A percentile compares a stretch with the other conserved stretches of the same genome.
Conservation (phyloP, 2,329 filamentous ascomycete genomes). For the Fusarium solani-melongenae region DNA sequence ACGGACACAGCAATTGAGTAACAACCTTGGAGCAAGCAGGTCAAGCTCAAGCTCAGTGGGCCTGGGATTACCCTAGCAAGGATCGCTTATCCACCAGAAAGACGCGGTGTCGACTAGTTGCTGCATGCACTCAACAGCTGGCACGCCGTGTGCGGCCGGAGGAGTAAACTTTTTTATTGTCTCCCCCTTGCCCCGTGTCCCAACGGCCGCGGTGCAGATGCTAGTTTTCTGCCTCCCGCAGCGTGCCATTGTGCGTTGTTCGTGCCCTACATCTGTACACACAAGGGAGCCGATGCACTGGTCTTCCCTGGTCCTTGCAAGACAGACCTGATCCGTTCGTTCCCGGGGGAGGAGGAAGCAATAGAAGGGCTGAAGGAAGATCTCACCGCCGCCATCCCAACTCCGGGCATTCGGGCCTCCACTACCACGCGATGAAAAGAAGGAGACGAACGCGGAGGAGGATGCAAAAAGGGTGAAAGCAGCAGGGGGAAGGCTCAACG, state of each 20-base stretch:
- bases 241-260: slow-evolving; percentile 23
- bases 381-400: slow-evolving; percentile 21
- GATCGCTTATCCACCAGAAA: slow-evolving; percentile 14
- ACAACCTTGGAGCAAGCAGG: not conserved
- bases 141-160: slow-evolving; percentile 22
- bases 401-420: not conserved
- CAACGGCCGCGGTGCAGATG: not conserved
- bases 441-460: slow-evolving; percentile 22
- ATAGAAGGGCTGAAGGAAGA: slow-evolving; percentile 8
- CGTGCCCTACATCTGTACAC: slow-evolving; percentile 16
- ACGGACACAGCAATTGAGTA: not conserved
- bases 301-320: not conserved
- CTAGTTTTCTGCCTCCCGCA: not conserved
- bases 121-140: slow-evolving; percentile 46
- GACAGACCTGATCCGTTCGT: slow-evolving; percentile 2
- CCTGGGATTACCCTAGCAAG: slow-evolving; percentile 25
- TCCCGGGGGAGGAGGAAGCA: not conserved
- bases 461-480: slow-evolving; percentile 1
- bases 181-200: slow-evolving; percentile 4
- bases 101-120: slow-evolving; percentile 25
- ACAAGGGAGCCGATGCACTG: slow-evolving; percentile 2
- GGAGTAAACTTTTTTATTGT: slow-evolving; percentile 12
- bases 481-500: not conserved
- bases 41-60: slow-evolving; percentile 23
- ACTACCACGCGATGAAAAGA: slow-evolving; percentile 31